Evolutionary conservation across 352 stramenopile genomes (phyloP).

Genomic region (Pythium aphanidermatum): DNA sequence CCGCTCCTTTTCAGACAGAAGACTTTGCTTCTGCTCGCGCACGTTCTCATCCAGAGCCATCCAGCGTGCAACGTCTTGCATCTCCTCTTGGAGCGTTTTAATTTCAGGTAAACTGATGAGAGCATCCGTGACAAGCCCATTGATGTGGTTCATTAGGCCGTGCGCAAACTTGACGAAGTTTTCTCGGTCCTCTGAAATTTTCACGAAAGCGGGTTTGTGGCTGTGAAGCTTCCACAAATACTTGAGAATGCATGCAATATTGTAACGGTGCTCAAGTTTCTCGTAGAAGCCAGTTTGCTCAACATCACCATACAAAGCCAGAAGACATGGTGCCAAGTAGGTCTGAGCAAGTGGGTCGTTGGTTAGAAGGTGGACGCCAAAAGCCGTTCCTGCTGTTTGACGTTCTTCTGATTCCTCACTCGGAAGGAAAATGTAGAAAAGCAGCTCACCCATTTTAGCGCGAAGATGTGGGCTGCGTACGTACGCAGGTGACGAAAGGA

Average conservation of each 20-base stretch:
- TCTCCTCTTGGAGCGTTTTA: constrained; percentile 90
- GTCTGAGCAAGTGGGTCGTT: constrained; percentile 61
- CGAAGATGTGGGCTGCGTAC: constrained; percentile 91
- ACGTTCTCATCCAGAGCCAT: constrained; percentile 87
- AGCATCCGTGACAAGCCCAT: constrained; percentile 92
- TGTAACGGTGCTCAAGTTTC: constrained; percentile 94
- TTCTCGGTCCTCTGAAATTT: constrained; percentile 89
- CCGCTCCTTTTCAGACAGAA: constrained; percentile 86
- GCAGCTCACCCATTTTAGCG: constrained; percentile 94
- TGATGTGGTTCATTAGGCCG: constrained; percentile 99
- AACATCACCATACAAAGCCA: constrained; percentile 97
- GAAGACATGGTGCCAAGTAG: constrained; percentile 91
- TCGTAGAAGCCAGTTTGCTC: constrained; percentile 98
- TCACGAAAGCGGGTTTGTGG: constrained; percentile 93
- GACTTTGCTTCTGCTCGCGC: constrained; percentile 82
- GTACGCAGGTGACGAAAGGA: constrained; percentile 85
- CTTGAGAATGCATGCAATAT: constrained; percentile 96
- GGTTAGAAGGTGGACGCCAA: constrained; percentile 55
- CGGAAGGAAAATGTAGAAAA: constrained; percentile 96
- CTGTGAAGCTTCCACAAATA: constrained; percentile 94
- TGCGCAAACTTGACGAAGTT: constrained; percentile 98
- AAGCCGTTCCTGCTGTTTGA: constrained; percentile 42
- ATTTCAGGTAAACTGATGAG: constrained; percentile 97
- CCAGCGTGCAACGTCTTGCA: constrained; percentile 69
- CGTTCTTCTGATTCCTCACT: constrained; percentile 72